Evolutionary conservation across 75 land plant genomes (phyloP), one percentile per base, ranked within the genome.

Genomic region (Ceratopteris richardii): DNA sequence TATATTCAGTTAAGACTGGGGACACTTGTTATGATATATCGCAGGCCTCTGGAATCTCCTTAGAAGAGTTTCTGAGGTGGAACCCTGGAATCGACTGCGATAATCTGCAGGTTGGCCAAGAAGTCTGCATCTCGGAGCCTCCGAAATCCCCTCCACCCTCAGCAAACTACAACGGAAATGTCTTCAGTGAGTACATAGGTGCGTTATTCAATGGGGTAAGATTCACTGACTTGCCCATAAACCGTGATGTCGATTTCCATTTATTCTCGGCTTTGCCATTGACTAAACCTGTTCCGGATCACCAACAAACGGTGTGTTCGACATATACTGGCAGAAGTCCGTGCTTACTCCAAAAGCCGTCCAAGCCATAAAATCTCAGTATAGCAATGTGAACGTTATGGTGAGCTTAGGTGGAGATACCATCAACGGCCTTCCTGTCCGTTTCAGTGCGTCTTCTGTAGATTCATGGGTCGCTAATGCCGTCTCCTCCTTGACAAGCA

Each of bases 161-260:
- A 4, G n/a, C n/a, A n/a, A n/a, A n/a, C n/a, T n/a, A n/a, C n/a
- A 52, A 23, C 27, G 54, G 54, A 6, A 52, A 59, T 57, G 66
- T 63, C 53, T 66, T 79, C 39, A 74, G 74, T 68, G 82, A 79
- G 41, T 79, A 79, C 67, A 79, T 79, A 0, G 82, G 82, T 27
- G 75, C 78, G 5, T n/a, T 39, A 28, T 80, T 71, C 44, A 75
- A 67, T 0, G 39, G 57, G 18, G 68, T 80, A 1, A 71, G 48
- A 37, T 67, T 80, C 21, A 2, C 68, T 11, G 78, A 80, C 23
- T 64, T 75, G 10, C 78, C 82, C 10, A 67, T 75, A 14, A 61
- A 75, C 61, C 23, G 48, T 17, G 51, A 44, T 17, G 74, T 71
- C 31, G 55, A 70, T 20, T 63, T 75, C 20, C 66, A 80, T 42